Conservation (phyloP, 352 stramenopile species). For the Globisporangium cylindrosporum region DNA sequence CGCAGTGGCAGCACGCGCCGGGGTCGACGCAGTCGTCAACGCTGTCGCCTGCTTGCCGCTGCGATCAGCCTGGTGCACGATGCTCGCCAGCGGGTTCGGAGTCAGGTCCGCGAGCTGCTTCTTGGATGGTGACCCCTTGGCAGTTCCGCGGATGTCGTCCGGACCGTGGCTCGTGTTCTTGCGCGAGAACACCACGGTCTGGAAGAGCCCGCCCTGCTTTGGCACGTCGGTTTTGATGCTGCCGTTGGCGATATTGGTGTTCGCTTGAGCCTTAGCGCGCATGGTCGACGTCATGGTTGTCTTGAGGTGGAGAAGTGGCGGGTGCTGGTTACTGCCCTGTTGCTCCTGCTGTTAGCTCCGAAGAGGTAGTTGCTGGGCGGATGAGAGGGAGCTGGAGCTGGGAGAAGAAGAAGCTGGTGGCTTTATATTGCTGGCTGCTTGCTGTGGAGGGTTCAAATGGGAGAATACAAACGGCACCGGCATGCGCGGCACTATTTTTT, state of each 20-base stretch:
- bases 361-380: conserved; percentile 5
- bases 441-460: conserved; percentile 11
- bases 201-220: conserved; percentile 42
- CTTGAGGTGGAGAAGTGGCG: neutral
- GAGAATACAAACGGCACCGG: conserved; percentile 11
- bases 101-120: conserved; percentile 37
- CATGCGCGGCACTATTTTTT: conserved; percentile 11
- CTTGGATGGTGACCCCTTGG: conserved; percentile 33
- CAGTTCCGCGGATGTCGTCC: conserved; percentile 27
- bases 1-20: conserved; percentile 15
- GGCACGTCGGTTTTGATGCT: conserved; percentile 27
- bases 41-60: conserved; percentile 47
- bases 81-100: conserved; percentile 46
- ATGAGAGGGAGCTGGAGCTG: neutral
- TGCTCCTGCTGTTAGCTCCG: conserved; percentile 5
- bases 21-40: neutral
- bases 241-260: conserved; percentile 9
- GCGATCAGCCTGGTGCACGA: conserved; percentile 69
- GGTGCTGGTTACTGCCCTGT: neutral
- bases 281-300: conserved; percentile 22
- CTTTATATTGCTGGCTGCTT: conserved; percentile 11
- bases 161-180: conserved; percentile 52
- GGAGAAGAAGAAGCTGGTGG: neutral
- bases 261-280: conserved; percentile 34
- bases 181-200: conserved; percentile 66